These are phyloP conservation scores for Saccharomycopsis phalli DNA, from an alignment of 1,139 yeast genomes.

Conservation along the genomic window DNA sequence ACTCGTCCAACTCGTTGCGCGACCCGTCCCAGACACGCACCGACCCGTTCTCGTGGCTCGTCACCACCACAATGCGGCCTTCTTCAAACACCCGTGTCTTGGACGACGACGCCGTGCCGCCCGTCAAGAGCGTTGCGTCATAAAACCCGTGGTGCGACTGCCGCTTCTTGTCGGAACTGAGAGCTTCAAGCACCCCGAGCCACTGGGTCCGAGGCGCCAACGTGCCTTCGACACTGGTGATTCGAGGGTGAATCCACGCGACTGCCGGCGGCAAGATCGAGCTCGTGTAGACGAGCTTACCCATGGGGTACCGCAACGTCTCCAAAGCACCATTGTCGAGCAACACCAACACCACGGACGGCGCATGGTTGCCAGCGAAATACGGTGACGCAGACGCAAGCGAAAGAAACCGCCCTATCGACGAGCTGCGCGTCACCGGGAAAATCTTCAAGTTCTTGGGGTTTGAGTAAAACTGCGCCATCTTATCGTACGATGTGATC, in stretches of 20 bases:
- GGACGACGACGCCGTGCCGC: conserved; percentile 64
- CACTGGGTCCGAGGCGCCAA: conserved; percentile 58
- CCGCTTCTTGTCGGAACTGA: conserved; percentile 28
- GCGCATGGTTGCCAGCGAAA: conserved; percentile 64
- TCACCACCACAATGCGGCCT: conserved; percentile 51
- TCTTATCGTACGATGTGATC: conserved; percentile 72
- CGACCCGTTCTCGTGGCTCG: conserved; percentile 79
- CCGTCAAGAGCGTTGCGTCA: conserved; percentile 43
- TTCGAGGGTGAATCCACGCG: conserved; percentile 71
- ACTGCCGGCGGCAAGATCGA: conserved; percentile 69
- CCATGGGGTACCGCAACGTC: conserved; percentile 46
- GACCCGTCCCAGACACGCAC: conserved; percentile 78
- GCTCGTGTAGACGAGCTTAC: conserved; percentile 46
- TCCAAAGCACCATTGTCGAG: conserved; percentile 52
- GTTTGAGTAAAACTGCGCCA: conserved; percentile 64
- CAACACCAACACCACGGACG: conserved; percentile 47
- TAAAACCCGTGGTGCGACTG: conserved; percentile 7
- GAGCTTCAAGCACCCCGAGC: conserved; percentile 60
- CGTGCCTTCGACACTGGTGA: conserved; percentile 36
- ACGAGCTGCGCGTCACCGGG: conserved; percentile 39
- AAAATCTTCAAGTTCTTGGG: conserved; percentile 52
- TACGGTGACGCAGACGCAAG: conserved; percentile 52
- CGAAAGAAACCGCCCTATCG: conserved; percentile 40
- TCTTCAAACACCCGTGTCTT: conserved; percentile 49
- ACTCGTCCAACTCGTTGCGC: conserved; percentile 61